Conservation (phyloP, 1,284 basidiomycete species). For the Cryptococcus jaspeensis region DNA sequence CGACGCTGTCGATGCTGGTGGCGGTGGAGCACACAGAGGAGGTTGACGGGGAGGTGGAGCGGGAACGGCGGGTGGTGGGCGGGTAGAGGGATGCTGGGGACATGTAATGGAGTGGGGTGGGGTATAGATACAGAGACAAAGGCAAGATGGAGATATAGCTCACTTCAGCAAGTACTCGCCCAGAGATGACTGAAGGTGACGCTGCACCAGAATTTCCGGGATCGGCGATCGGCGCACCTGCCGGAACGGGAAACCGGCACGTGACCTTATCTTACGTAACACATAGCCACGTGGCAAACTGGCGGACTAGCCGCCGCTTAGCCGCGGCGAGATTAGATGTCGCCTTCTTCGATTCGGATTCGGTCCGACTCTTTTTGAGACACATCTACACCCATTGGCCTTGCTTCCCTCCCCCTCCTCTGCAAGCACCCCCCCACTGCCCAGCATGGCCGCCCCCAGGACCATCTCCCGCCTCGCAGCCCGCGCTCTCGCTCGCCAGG, state of each 20-base stretch:
- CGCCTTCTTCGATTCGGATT: too few relatives aligned
- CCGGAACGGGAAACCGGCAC: too few relatives aligned
- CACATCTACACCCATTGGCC: too few relatives aligned
- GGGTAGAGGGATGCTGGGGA: not conserved
- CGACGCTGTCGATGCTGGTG: slow-evolving; percentile 34
- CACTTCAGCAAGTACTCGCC: too few relatives aligned
- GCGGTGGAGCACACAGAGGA: slow-evolving; percentile 30
- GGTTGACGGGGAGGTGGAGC: slow-evolving; percentile 24
- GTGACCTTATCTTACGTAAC: too few relatives aligned
- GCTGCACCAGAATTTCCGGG: too few relatives aligned
- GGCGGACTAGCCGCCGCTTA: too few relatives aligned
- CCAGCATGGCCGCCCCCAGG: slow-evolving; percentile 21
- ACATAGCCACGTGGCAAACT: too few relatives aligned
- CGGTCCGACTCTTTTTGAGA: too few relatives aligned
- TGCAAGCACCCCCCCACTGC: not conserved
- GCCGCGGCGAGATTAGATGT: too few relatives aligned
- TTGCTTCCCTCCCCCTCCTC: not conserved
- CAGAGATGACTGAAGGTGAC: too few relatives aligned
- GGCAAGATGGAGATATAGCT: not conserved
- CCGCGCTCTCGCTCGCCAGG: slow-evolving; percentile 8
- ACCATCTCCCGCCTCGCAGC: slow-evolving; percentile 17
- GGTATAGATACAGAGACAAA: not conserved
- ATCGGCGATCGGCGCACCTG: too few relatives aligned
- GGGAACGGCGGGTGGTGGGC: slow-evolving; percentile 1
- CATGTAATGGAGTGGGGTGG: not conserved